Base-by-base conservation (phyloP, 2,329 filamentous ascomycete species). In the Ambrosiella cleistominuta region DNA sequence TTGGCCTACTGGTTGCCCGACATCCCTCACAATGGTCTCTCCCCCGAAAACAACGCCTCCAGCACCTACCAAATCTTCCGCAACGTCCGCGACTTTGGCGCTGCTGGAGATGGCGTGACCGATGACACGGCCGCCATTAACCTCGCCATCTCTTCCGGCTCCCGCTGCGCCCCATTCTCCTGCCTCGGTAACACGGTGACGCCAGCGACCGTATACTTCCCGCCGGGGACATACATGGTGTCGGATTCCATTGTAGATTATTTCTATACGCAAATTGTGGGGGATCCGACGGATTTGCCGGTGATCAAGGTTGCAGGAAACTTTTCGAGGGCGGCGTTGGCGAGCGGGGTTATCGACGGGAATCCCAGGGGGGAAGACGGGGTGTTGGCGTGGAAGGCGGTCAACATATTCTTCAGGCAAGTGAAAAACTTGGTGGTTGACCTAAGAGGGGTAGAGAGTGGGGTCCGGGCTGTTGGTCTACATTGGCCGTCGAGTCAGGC, bases 181-280 rank as follows among this genome's bases (percentile, higher is more conserved):
- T 67, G 65, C 54, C 62, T 62, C 1, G 59, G 58, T 38, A 62
- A 59, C 57, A 70, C 69, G 2, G 65, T 66, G n/a, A 67, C 69
- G 38, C 69, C 69, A 7, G 69, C 69, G 6, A 67, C 66, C 3
- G 68, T 71, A 40, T 71, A 70, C 56, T 67, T 71, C 38, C 69
- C 69, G n/a, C 59, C 68, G 7, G 69, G 69, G 69, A 89, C 83
- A 2, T 93, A 91, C 65, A 65, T 83, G 4, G 80, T 91, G 61
- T 84, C 79, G 55, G 75, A 73, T 62, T 84, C 86, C 5, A 81
- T 93, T 61, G 70, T 86, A 47, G 81, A 85, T 66, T 82, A 83
- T 69, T 93, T 90, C 71, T 88, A 88, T 67, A 89, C 86, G 1
- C 83, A 88, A 68, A 75, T 93, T 61, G 76, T 89, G 37, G 86